Evolutionary conservation across 768 basidiomycete species (phyloP).

Genomic region (Boletus reticulatus): DNA sequence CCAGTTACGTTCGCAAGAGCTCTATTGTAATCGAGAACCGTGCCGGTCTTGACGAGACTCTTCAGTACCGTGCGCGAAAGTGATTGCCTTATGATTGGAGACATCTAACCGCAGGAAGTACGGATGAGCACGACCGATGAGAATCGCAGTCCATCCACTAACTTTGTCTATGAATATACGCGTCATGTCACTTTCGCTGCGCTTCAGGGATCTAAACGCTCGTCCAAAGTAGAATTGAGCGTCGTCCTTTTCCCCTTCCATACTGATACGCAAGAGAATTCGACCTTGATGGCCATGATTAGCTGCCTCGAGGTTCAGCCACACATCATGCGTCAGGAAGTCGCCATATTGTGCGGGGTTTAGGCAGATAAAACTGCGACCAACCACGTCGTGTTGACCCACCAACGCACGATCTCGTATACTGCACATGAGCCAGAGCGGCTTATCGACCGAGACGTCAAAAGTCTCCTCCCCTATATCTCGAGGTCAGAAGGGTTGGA

Average conservation of each 20-base stretch:
- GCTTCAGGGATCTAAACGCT: constrained; percentile 89
- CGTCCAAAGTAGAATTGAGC: constrained; percentile 97
- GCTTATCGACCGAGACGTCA: constrained; percentile 88
- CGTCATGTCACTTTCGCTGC: constrained; percentile 94
- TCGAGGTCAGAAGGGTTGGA: constrained; percentile 3
- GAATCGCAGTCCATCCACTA: background rate
- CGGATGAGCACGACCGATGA: background rate
- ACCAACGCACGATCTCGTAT: constrained; percentile 87
- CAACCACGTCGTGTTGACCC: constrained; percentile 91
- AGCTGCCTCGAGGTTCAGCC: constrained; percentile 81
- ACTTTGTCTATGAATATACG: constrained; percentile 98
- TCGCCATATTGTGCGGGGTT: constrained; percentile 89
- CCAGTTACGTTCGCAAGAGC: constrained; percentile 80
- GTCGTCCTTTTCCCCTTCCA: constrained; percentile 99
- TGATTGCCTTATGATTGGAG: constrained; percentile 86
- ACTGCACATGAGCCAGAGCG: constrained; percentile 97
- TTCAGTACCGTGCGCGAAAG: constrained; percentile 76
- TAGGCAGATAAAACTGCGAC: constrained; percentile 87
- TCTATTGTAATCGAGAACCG: constrained; percentile 82
- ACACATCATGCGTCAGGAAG: constrained; percentile 85
- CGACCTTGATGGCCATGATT: constrained; percentile 56
- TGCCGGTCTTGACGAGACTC: constrained; percentile 64
- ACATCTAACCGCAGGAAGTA: constrained; percentile 59
- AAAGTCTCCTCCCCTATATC: constrained; percentile 92
- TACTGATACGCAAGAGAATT: constrained; percentile 84